Base-by-base conservation (phyloP, 2,329 filamentous ascomycete genomes). In the Pestalotiopsis sp. region DNA sequence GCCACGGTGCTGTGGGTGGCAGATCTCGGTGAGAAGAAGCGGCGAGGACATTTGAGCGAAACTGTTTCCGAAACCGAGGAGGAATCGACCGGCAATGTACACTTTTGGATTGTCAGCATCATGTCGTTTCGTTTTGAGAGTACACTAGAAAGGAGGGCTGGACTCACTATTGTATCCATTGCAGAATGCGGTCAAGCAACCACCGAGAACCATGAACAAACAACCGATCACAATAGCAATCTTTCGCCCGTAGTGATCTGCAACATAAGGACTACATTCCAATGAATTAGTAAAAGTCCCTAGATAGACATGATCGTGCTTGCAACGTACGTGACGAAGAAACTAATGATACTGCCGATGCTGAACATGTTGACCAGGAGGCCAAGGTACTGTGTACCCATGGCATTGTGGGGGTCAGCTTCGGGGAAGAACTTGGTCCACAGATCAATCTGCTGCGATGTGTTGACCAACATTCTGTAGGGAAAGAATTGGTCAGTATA, bases 1-100 rank as follows among this genome's bases (percentile, higher is more conserved):
- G 66, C 81, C 85, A 74, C 86, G 82, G 71, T 88, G 85, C 74
- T 87, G 86, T 36, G 86, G 86, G 74, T 88, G 86, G 74, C 82
- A 83, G 59, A 88, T 79, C 77, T 88, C 86, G 14, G 83, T 83
- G 23, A 87, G 80, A 13, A 87, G 78, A 69, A 88, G 80, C 2
- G 86, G 86, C 6, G 85, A 85, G 3, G 84, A 82, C 70, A 86
- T 81, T 72, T 87, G 85, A 4, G 85, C 80, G 64, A 87, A 77
- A 68, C 82, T 83, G 78, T 85, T 86, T 66, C 87, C 87, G 69
- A 89, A 88, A 67, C 87, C 87, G 70, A 89, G 83, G 71, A 90
- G 78, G 74, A 88, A 87, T 72, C 88, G 82, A 65, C 86, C 87
- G n/a, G 80, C 86, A 75, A 87, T 84, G 73, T 88, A 89, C 64